These are phyloP conservation scores for Basidiobolus meristosporus DNA, from an alignment of 371 early-diverging fungal genomes.

Conservation along the genomic window DNA sequence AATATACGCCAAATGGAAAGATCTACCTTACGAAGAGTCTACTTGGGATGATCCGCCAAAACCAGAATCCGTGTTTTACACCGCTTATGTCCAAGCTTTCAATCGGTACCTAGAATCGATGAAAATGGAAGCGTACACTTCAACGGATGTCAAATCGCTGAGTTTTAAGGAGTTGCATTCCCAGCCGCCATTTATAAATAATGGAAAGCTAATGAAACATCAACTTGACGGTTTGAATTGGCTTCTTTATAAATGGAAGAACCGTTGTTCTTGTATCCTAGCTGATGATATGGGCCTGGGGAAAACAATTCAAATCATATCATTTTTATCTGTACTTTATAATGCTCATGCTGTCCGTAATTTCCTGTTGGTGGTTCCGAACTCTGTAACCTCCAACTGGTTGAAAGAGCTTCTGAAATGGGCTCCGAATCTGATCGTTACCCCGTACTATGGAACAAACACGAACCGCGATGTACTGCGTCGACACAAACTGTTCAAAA, in stretches of 20 bases:
- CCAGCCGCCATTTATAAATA: no score
- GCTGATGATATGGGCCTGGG: slow-evolving; percentile 99
- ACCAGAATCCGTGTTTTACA: no score
- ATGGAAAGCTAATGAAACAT: slow-evolving; percentile 6
- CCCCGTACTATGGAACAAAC: slow-evolving; percentile 53
- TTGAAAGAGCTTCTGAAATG: slow-evolving; percentile 85
- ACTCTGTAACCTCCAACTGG: slow-evolving; percentile 88
- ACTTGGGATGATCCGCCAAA: no score
- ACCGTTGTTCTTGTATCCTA: slow-evolving; percentile 87
- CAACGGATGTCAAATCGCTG: no score
- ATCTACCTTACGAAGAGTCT: no score
- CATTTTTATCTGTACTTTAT: slow-evolving; percentile 54
- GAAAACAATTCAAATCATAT: slow-evolving; percentile 95
- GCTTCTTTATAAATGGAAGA: slow-evolving; percentile 81
- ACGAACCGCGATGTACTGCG: no score
- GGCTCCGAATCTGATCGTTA: slow-evolving; percentile 70
- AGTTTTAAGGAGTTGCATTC: no score
- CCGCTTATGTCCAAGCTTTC: no score
- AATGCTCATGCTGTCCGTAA: slow-evolving; percentile 68
- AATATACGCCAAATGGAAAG: no score
- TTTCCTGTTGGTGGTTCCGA: slow-evolving; percentile 71
- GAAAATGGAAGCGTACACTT: no score
- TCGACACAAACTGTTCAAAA: slow-evolving; percentile 34
- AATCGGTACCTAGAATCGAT: no score
- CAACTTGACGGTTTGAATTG: slow-evolving; percentile 62